Evolutionary conservation across 192 early-diverging fungal genomes (phyloP), one percentile per base, ranked within the genome.

Genomic region (Martensiomyces pterosporus): DNA sequence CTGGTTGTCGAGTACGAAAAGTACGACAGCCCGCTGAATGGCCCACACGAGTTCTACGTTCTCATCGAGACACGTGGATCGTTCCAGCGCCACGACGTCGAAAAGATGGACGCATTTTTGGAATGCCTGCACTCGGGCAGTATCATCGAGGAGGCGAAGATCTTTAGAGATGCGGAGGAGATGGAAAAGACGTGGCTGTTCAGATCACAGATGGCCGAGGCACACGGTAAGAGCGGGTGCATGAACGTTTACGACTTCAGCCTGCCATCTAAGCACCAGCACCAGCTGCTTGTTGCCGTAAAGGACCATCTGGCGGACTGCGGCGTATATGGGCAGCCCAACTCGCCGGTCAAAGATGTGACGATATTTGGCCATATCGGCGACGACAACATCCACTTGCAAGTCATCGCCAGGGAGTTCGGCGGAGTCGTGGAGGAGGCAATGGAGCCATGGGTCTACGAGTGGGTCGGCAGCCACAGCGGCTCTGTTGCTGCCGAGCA

Each of bases 341-440:
- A 44, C 10, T 23, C 62, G 2, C 64, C 58, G 3, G 82, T 93
- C 3, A 84, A 67, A 33, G 80, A 85, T 32, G 85, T 97, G 2
- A 87, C 90, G 26, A 90, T 89, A 26, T 99, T 89, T 75, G 94
- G 95, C 3, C 97, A 99, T 57, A 80, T 99, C 27, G 97, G 97
- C 33, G 97, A 99, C 66, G 92, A 82, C 35, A 99, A 99, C 60
- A 63, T 99, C 44, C 97, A 99, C 64, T 68, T 99, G 38, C 92
- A 93, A 60, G 86, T 92, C 18, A 78, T 85, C 4, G 80, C 90
- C 3, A 74, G 76, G 2, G 75, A 69, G 24, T 90, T 80, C 64
- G 78, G 79, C 41, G 52, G 71, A 4, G 71, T 77, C 10, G 75
- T 89, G 5, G 82, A 82, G 45, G 70, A 73, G 23, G 65, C 81